Evolutionary conservation across 2,329 filamentous ascomycete species (phyloP).

Genomic region (Diaporthe citri): DNA sequence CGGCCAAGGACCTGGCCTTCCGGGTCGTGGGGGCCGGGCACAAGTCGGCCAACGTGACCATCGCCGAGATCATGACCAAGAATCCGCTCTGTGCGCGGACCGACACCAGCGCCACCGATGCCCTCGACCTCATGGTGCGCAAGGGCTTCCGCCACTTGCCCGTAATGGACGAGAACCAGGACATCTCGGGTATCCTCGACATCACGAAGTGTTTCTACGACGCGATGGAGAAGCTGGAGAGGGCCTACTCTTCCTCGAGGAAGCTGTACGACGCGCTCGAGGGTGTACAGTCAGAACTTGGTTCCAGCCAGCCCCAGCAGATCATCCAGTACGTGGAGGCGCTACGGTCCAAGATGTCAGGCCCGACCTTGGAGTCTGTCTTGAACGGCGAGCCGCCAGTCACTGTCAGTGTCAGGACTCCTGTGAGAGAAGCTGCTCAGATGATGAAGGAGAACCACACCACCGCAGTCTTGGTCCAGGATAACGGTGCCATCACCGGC

Average conservation of each 20-base stretch:
- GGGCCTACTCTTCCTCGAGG: constrained; percentile 96
- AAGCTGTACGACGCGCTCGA: constrained; percentile 98
- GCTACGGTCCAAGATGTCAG: constrained; percentile 95
- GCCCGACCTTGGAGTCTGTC: constrained; percentile 94
- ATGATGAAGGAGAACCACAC: constrained; percentile 99
- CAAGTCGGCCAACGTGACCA: constrained; percentile 90
- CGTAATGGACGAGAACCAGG: constrained; percentile 99
- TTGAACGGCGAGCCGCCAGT: constrained; percentile 91
- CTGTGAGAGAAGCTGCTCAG: constrained; percentile 93
- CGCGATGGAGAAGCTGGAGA: constrained; percentile 99
- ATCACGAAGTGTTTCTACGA: constrained; percentile 99
- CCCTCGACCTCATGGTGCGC: constrained; percentile 95
- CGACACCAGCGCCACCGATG: constrained; percentile 97
- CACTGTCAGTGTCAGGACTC: constrained; percentile 94
- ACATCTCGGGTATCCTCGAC: constrained; percentile 97
- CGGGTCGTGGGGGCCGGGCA: constrained; percentile 92
- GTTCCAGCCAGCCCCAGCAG: constrained; percentile 95
- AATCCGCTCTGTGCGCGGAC: constrained; percentile 97
- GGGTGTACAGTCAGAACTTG: constrained; percentile 96
- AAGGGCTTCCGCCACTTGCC: constrained; percentile 98
- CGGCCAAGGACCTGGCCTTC: constrained; percentile 97
- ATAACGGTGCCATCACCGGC: constrained; percentile 96
- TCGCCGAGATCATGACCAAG: constrained; percentile 99
- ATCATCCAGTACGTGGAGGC: constrained; percentile 99
- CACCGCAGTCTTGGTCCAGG: constrained; percentile 94